Percentiles rank a stretch among this genome's conserved stretches.
Evolutionary conservation across 1,284 basidiomycete species (phyloP).

Genomic region (Cutaneotrichosporon sp.): DNA sequence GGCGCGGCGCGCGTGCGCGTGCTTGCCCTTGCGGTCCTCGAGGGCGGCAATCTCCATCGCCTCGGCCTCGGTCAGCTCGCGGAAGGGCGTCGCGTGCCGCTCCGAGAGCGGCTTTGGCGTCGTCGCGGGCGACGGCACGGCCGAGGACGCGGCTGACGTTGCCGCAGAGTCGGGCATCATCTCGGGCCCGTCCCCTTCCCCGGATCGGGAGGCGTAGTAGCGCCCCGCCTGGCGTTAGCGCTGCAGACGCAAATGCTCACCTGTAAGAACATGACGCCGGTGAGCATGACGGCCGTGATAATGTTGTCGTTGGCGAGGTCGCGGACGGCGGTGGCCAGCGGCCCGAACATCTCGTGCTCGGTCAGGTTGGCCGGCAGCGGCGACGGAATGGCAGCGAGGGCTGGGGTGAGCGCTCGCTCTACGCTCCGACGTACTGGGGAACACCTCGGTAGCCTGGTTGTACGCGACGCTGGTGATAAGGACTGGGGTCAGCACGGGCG

Average conservation of each 20-base stretch:
- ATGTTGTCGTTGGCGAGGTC: slow-evolving; percentile 51
- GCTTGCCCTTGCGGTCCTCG: not conserved
- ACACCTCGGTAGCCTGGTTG: slow-evolving; percentile 44
- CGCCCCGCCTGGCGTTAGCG: slow-evolving; percentile 37
- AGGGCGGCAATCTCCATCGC: slow-evolving; percentile 33
- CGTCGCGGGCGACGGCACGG: slow-evolving; percentile 21
- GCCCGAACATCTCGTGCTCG: slow-evolving; percentile 39
- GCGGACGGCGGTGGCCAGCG: slow-evolving; percentile 38
- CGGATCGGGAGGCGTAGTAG: slow-evolving; percentile 39
- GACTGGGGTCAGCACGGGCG: slow-evolving; percentile 27
- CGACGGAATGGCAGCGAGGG: slow-evolving; percentile 38
- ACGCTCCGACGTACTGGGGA: slow-evolving; percentile 31
- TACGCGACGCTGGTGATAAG: slow-evolving; percentile 46
- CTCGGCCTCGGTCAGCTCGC: slow-evolving; percentile 47
- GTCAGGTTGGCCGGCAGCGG: slow-evolving; percentile 34
- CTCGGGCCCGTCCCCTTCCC: not conserved
- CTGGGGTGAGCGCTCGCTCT: slow-evolving; percentile 24
- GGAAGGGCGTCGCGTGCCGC: slow-evolving; percentile 41
- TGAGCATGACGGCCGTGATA: slow-evolving; percentile 52
- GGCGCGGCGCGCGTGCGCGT: not conserved
- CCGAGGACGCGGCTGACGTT: slow-evolving; percentile 16
- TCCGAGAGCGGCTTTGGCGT: slow-evolving; percentile 18
- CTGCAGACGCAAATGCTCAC: slow-evolving; percentile 23
- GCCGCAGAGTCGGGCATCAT: slow-evolving; percentile 4
- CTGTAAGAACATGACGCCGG: slow-evolving; percentile 51